Evolutionary conservation across 352 stramenopile species (phyloP).

Genomic region (Globisporangium yorkense): DNA sequence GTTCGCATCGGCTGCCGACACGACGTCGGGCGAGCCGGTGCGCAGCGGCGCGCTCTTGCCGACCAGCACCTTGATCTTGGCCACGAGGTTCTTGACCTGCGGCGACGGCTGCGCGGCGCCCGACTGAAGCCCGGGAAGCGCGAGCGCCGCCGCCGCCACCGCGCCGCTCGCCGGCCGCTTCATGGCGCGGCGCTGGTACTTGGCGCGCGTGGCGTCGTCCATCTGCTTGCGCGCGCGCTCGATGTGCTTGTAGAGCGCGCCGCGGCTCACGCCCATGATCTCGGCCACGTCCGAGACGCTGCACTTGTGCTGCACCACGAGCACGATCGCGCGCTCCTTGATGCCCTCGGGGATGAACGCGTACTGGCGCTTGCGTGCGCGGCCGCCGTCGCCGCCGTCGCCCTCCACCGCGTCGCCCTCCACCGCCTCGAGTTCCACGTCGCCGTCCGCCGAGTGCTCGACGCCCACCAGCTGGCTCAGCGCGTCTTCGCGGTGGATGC

Average conservation of each 20-base stretch:
- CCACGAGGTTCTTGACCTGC: constrained; percentile 8
- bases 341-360: constrained; percentile 8
- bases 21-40: neutral
- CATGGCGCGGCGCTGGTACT: neutral
- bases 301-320: constrained; percentile 9
- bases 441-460: neutral
- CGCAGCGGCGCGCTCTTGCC: neutral
- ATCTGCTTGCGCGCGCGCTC: constrained; percentile 9
- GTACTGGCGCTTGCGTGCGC: constrained; percentile 6
- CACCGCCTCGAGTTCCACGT: neutral
- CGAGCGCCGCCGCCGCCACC: neutral
- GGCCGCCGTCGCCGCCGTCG: neutral
- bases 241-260: constrained; percentile 9
- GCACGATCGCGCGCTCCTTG: constrained; percentile 11
- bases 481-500: neutral
- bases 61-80: constrained; percentile 4
- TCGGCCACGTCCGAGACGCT: constrained; percentile 8
- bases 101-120: neutral
- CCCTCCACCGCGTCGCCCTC: neutral
- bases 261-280: constrained; percentile 8
- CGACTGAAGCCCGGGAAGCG: neutral
- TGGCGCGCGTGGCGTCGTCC: constrained; percentile 3
- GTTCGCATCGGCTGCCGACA: neutral
- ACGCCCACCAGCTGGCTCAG: constrained; percentile 7
- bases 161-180: neutral